A percentile compares a stretch with the other conserved stretches of the same genome.
These are phyloP conservation scores for Sclerotinia spermophila DNA, from an alignment of 2,329 filamentous ascomycete genomes.

Conservation along the genomic window DNA sequence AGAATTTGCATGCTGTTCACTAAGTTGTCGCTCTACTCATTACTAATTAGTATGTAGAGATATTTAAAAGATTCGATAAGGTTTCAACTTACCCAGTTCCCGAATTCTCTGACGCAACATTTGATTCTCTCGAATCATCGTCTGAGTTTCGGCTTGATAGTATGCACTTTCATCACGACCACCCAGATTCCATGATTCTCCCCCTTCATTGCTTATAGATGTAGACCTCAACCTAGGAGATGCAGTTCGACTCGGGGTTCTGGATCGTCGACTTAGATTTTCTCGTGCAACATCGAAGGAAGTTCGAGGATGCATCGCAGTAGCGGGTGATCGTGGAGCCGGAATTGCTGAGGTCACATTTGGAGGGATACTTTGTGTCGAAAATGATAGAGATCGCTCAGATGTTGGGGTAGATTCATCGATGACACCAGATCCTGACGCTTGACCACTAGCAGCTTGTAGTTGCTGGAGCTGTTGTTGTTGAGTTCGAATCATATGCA, in stretches of 20 bases:
- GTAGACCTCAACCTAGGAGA: conserved; percentile 55
- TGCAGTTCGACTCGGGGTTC: conserved; percentile 54
- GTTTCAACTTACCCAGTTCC: conserved; percentile 61
- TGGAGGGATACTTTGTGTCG: conserved; percentile 39
- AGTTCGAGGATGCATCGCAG: conserved; percentile 45
- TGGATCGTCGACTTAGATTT: conserved; percentile 53
- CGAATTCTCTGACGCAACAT: conserved; percentile 74
- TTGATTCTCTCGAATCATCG: conserved; percentile 73
- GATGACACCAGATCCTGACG: conserved; percentile 41
- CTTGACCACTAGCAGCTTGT: conserved; percentile 42
- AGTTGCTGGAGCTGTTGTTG: conserved; percentile 66
- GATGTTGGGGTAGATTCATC: conserved; percentile 44
- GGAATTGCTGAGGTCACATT: conserved; percentile 43
- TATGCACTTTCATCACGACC: conserved; percentile 72
- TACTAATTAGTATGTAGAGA: conserved; percentile 16
- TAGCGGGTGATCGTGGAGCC: conserved; percentile 48
- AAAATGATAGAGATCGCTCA: conserved; percentile 44
- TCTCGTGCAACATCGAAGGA: conserved; percentile 58
- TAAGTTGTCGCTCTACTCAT: conserved; percentile 33
- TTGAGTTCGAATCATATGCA: conserved; percentile 73
- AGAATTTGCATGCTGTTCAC: conserved; percentile 32
- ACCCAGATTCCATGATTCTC: conserved; percentile 57
- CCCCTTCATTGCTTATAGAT: conserved; percentile 56
- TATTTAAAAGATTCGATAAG: not conserved
- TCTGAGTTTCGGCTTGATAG: conserved; percentile 79